Evolutionary conservation across 1,284 basidiomycete species (phyloP), one percentile per base, ranked within the genome.

Genomic region (Peniophora sp.): DNA sequence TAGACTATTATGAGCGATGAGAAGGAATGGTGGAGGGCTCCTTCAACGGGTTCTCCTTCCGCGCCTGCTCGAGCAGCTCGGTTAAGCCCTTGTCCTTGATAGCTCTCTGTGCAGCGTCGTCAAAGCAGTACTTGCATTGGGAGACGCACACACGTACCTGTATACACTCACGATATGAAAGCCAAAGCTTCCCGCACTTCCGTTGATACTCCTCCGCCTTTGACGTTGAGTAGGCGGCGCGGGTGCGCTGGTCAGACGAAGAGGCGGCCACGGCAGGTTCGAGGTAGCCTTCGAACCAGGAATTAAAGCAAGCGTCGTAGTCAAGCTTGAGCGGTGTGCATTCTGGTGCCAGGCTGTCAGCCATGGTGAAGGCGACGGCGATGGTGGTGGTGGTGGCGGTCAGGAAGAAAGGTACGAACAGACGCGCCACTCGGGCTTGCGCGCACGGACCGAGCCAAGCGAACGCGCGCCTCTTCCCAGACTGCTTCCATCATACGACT

Each of bases 221-320:
- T 53, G 70, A 63, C 52, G 66, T 72, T 34, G 70, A 66, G 62
- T 77, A 77, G 48, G 67, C 65, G 59, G 73, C 53, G 64, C 79
- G 65, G 27, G 27, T 32, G 27, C 27, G 27, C 27, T 32, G 27
- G 49, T 76, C 70, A 57, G 63, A 56, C 58, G 67, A 44, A 59
- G 69, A 44, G 62, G 59, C 55, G 23, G 66, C 69, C 9, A 86
- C 71, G 10, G 82, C 79, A 11, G 91, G 91, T 61, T 92, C 87
- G 27, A 97, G 81, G 64, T 97, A 97, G 20, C 90, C 90, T 64
- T 94, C 92, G 61, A 97, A 94, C 95, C 94, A 97, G 6, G 85
- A 81, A 63, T 97, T 96, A 73, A 97, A 97, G 73, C 95, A 97
- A 0, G 85, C 71, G 67, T 97, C 94, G 65, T 97, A 97, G 53